phyloP scores from a whole-genome alignment of 345 rosid species.

The Carallia pectinifolia region DNA sequence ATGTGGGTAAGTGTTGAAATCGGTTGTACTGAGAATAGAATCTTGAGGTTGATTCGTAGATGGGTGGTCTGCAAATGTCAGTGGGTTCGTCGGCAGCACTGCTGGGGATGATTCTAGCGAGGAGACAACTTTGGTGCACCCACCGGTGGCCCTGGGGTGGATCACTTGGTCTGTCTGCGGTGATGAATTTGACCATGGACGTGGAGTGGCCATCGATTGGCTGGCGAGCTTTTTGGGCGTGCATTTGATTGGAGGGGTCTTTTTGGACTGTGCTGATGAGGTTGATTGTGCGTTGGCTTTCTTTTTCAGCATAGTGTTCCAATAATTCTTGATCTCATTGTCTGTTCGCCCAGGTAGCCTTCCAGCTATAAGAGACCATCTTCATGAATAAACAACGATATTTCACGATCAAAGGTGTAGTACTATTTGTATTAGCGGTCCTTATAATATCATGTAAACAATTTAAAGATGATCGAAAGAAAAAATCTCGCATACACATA shows the following conservation, averaged over 20 bases:
- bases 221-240: background rate
- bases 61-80: background rate
- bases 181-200: background rate
- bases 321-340: conserved; percentile 65
- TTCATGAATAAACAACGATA: conserved; percentile 1
- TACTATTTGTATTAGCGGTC: too few species aligned
- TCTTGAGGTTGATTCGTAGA: background rate
- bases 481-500: too few species aligned
- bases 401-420: too few species aligned
- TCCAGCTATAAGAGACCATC: conserved; percentile 69
- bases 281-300: conserved; percentile 25
- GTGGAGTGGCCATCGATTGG: background rate
- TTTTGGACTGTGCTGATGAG: background rate
- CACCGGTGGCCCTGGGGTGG: conserved; percentile 31
- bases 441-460: too few species aligned
- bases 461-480: too few species aligned
- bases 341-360: conserved; percentile 71
- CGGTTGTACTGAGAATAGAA: background rate
- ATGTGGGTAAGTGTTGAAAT: background rate
- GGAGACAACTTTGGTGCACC: conserved; percentile 25
- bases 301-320: conserved; percentile 56
- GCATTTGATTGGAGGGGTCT: background rate
- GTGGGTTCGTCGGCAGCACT: background rate
- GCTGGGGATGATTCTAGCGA: conserved; percentile 8
- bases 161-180: conserved; percentile 15